Conservation (phyloP, 805 yeast species). For the Kluyveromyces nonfermentans region DNA sequence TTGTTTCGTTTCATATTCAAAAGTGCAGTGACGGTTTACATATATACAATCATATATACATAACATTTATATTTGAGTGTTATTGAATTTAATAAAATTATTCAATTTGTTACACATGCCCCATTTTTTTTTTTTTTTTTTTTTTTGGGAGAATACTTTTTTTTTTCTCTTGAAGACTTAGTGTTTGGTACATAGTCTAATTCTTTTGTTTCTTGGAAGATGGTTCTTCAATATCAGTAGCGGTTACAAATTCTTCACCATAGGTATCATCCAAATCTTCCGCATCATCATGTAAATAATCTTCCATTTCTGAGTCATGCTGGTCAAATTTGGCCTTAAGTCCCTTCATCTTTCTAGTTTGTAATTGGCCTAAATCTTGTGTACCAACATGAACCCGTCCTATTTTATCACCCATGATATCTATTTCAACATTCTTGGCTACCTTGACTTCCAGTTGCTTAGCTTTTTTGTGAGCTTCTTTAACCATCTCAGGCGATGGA, state of each 20-base stretch:
- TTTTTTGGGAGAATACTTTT: too few relatives aligned
- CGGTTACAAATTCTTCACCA: slow-evolving; percentile 29
- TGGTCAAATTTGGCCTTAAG: slow-evolving; percentile 82
- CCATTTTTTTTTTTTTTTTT: too few relatives aligned
- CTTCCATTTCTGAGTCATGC: slow-evolving; percentile 44
- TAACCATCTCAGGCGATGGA: slow-evolving; percentile 80
- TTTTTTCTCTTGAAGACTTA: background rate
- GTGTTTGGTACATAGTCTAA: slow-evolving; percentile 1
- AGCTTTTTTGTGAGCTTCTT: slow-evolving; percentile 77
- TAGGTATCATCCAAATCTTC: slow-evolving; percentile 26
- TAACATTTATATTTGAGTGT: background rate
- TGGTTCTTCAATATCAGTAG: slow-evolving; percentile 27
- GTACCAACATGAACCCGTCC: slow-evolving; percentile 95
- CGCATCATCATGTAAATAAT: slow-evolving; percentile 35
- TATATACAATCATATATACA: background rate
- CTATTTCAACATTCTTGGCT: slow-evolving; percentile 83
- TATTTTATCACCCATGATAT: slow-evolving; percentile 89
- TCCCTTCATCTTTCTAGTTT: slow-evolving; percentile 98
- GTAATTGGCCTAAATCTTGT: slow-evolving; percentile 83
- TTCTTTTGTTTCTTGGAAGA: slow-evolving; percentile 24
- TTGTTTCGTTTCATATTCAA: too few relatives aligned
- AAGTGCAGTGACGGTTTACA: background rate
- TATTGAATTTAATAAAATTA: too few relatives aligned
- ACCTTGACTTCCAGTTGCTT: slow-evolving; percentile 72
- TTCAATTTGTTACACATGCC: background rate